These are phyloP conservation scores for Gymnopilus dilepis DNA, from an alignment of 768 basidiomycete genomes.

Conservation along the genomic window DNA sequence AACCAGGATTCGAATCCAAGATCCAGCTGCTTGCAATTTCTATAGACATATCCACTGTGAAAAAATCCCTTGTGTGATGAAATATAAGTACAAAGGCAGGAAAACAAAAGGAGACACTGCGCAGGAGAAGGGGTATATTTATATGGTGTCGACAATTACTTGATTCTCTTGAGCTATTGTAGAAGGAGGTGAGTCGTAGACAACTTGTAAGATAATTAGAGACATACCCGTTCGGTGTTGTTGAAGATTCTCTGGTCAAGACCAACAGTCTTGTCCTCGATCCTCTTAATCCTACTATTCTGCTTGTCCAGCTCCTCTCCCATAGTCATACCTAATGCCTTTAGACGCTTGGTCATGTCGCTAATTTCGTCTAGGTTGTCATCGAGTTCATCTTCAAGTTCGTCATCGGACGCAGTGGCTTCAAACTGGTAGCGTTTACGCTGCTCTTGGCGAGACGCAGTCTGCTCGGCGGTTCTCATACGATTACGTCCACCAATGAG, in stretches of 20 bases:
- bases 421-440: conserved; percentile 92
- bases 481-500: conserved; percentile 47
- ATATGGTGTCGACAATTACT: conserved; percentile 35
- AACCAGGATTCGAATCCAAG: too few species aligned
- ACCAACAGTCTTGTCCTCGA: conserved; percentile 77
- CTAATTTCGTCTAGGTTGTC: conserved; percentile 88
- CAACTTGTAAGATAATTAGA: not conserved
- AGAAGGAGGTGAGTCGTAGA: conserved; percentile 17
- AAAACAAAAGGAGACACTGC: too few species aligned
- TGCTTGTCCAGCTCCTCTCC: conserved; percentile 89
- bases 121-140: not conserved
- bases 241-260: conserved; percentile 78
- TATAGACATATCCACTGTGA: too few species aligned
- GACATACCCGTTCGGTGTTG: conserved; percentile 83
- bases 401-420: conserved; percentile 87
- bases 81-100: not conserved
- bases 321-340: conserved; percentile 81
- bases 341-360: conserved; percentile 76
- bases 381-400: conserved; percentile 93
- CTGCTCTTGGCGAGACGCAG: conserved; percentile 64
- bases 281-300: conserved; percentile 76
- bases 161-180: conserved; percentile 64
- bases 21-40: too few species aligned
- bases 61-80: too few species aligned
- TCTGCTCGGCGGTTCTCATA: conserved; percentile 55